Percentiles rank a stretch among this genome's conserved stretches.
These are phyloP conservation scores for Macrolepiota fuliginosa DNA, from an alignment of 768 basidiomycete genomes.

Conservation along the genomic window DNA sequence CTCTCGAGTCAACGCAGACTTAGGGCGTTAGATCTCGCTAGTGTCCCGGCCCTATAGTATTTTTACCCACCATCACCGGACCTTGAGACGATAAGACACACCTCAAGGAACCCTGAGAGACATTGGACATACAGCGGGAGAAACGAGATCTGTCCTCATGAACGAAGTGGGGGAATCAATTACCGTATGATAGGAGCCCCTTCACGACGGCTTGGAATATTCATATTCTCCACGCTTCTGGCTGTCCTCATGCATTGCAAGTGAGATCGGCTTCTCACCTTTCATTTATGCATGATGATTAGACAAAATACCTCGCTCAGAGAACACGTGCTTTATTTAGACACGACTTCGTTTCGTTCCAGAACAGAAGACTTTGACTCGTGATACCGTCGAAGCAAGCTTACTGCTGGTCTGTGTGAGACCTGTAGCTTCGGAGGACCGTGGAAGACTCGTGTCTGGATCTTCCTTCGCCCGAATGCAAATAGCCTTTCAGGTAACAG, in stretches of 20 bases:
- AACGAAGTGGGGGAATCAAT: background rate
- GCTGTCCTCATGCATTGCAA: background rate
- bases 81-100: background rate
- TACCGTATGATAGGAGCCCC: background rate
- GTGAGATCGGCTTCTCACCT: background rate
- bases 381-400: background rate
- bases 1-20: background rate
- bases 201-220: background rate
- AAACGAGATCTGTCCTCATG: background rate
- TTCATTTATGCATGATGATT: background rate
- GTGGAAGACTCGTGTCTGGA: background rate
- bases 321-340: background rate
- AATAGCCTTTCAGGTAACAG: background rate
- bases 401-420: background rate
- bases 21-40: background rate
- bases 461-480: background rate
- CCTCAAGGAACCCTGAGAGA: background rate
- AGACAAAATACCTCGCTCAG: background rate
- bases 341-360: background rate
- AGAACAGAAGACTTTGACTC: background rate
- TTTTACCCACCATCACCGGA: background rate
- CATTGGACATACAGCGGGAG: background rate
- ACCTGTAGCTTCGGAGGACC: background rate
- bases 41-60: background rate
- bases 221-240: background rate